Conservation (phyloP, 805 yeast species). For the Starmerella davenportii region DNA sequence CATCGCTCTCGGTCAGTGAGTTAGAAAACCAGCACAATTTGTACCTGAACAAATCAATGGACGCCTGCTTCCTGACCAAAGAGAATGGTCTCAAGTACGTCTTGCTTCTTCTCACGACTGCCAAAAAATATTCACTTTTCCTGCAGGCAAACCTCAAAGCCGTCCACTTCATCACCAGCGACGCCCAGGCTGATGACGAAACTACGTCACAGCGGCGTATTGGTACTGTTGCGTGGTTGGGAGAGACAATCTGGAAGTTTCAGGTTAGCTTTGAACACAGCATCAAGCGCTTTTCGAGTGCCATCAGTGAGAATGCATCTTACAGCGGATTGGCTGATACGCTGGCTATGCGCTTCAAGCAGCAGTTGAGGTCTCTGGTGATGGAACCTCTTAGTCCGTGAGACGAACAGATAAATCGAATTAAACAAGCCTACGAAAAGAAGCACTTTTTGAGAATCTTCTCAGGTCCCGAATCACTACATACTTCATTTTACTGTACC, state of each 20-base stretch:
- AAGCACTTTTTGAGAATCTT: too few species aligned
- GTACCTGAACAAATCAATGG: constrained; percentile 43
- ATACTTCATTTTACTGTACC: too few species aligned
- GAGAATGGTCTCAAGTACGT: constrained; percentile 31
- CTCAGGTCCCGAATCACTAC: too few species aligned
- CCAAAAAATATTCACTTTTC: constrained; percentile 18
- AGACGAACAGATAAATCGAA: too few species aligned
- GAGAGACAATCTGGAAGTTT: neutral
- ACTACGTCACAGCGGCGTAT: neutral
- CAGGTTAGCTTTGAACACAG: neutral
- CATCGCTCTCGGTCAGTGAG: constrained; percentile 26
- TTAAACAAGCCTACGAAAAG: too few species aligned
- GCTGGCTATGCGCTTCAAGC: neutral
- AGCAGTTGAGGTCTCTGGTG: neutral
- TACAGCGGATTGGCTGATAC: neutral
- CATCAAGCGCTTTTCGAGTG: neutral
- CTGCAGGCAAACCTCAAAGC: constrained; percentile 13
- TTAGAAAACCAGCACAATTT: constrained; percentile 33
- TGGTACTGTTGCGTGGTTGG: neutral
- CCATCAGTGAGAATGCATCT: neutral
- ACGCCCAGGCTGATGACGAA: neutral
- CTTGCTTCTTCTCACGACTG: constrained; percentile 26
- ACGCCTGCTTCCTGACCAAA: constrained; percentile 50
- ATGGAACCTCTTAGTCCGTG: too few species aligned
- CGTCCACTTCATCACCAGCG: constrained; percentile 7